Evolutionary conservation across 1,284 basidiomycete species (phyloP), one percentile per base, ranked within the genome.

Genomic region (Ganoderma lucidum): DNA sequence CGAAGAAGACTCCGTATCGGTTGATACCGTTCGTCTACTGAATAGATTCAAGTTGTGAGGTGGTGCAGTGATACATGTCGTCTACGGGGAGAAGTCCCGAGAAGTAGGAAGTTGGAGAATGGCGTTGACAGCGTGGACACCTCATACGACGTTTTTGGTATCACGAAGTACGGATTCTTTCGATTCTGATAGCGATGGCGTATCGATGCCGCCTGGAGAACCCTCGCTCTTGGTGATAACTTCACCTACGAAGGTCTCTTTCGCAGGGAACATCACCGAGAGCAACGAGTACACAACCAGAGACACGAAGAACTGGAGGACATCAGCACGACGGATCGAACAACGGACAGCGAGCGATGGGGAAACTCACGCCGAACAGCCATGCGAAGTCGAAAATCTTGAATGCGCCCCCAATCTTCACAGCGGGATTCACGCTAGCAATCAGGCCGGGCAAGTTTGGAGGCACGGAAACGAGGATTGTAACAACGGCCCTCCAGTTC

Each of bases 401-500:
- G 2, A 78, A 77, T 1, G 82, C 84, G 37, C 86, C 82, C n/a
- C 88, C 90, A 15, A 91, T 85, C 0, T 80, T 65, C 72, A 93
- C 85, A n/a, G 80, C 82, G 1, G 87, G 76, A 74, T 90, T 90
- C 78, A 94, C 91, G 67, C 86, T 87, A 69, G 87, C 85, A 68
- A 92, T 86, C 55, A 94, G 82, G 0, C 92, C 92, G 0, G 93
- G 92, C 44, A 94, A 77, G 70, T 86, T 89, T 1, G 90, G 91
- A 0, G 86, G 84, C 0, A 92, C 87, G 0, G 91, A 88, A 64
- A 86, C 78, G 19, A 93, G 74, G 65, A 93, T 81, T 0, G 92
- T 88, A 1, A 88, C 82, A 12, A 87, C 85, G 1, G 92, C 91
- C 51, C 92, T 83, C 90, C 90, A 93, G 78, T 94, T 94, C 91